A percentile compares a stretch with the other conserved stretches of the same genome.
Evolutionary conservation across 1,139 yeast species (phyloP).

Genomic region (Zygoascus sp.): DNA sequence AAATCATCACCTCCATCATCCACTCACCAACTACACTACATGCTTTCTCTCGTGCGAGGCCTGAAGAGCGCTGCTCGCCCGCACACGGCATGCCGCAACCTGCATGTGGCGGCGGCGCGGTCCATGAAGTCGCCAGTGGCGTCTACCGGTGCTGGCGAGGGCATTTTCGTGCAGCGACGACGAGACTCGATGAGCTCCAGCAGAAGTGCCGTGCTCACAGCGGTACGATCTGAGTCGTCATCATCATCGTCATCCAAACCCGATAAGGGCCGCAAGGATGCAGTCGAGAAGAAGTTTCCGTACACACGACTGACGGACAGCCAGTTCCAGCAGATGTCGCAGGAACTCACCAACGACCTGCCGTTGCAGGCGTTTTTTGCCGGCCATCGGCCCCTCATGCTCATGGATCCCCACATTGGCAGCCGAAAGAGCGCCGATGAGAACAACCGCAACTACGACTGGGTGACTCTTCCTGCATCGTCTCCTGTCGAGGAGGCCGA

Average conservation of each 20-base stretch:
- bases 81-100: too few species aligned
- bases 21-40: not conserved
- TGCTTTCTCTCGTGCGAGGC: not conserved
- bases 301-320: constrained; percentile 18
- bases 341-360: constrained; percentile 18
- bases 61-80: not conserved
- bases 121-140: too few species aligned
- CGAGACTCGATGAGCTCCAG: constrained; percentile 9
- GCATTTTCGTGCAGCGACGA: constrained; percentile 5
- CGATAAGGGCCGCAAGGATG: constrained; percentile 1
- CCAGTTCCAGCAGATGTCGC: constrained; percentile 20
- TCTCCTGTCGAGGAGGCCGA: constrained; percentile 13
- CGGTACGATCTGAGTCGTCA: constrained; percentile 7
- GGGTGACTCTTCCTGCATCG: constrained; percentile 11
- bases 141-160: constrained; percentile 1
- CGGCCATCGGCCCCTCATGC: constrained; percentile 31
- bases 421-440: constrained; percentile 8
- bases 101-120: too few species aligned
- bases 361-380: constrained; percentile 30
- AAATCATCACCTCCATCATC: not conserved
- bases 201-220: not conserved
- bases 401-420: constrained; percentile 19
- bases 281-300: constrained; percentile 16
- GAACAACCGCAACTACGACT: constrained; percentile 7
- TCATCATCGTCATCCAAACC: constrained; percentile 10